Conservation (phyloP, 2,329 filamentous ascomycete genomes). For the Chaetomium strumarium region DNA sequence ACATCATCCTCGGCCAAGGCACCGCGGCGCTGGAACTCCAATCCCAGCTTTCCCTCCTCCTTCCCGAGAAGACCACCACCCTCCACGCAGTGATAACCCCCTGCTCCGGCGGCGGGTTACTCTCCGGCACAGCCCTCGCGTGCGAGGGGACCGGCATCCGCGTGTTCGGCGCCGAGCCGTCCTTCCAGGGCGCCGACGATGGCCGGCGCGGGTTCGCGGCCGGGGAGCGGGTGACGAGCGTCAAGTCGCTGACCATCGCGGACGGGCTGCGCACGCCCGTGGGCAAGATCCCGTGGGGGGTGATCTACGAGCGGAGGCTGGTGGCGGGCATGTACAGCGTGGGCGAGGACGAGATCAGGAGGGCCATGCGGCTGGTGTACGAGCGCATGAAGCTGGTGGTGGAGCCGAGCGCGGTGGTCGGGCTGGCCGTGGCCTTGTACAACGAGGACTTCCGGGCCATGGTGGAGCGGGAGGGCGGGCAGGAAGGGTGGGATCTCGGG, state of each 20-base stretch:
- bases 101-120: constrained; percentile 82
- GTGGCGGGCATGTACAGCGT: constrained; percentile 68
- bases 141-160: constrained; percentile 63
- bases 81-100: constrained; percentile 47
- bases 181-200: constrained; percentile 79
- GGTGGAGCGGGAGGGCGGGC: constrained; percentile 65
- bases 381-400: constrained; percentile 89
- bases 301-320: constrained; percentile 67
- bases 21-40: constrained; percentile 80
- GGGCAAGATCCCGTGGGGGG: constrained; percentile 66
- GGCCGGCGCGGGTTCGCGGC: constrained; percentile 57
- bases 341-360: constrained; percentile 73
- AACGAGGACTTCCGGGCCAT: constrained; percentile 74
- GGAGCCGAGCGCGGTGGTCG: constrained; percentile 83
- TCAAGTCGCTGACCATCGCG: constrained; percentile 75
- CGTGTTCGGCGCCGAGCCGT: constrained; percentile 86
- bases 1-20: constrained; percentile 92
- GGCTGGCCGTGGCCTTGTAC: constrained; percentile 73
- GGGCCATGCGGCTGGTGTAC: constrained; percentile 68
- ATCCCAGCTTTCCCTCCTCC: constrained; percentile 48
- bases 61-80: too few species aligned
- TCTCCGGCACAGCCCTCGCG: constrained; percentile 74
- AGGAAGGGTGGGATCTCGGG: constrained; percentile 66
- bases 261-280: constrained; percentile 85
- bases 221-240: constrained; percentile 58